phyloP scores from a whole-genome alignment of 2,329 filamentous ascomycete genomes.

The Colletotrichum sp. region DNA sequence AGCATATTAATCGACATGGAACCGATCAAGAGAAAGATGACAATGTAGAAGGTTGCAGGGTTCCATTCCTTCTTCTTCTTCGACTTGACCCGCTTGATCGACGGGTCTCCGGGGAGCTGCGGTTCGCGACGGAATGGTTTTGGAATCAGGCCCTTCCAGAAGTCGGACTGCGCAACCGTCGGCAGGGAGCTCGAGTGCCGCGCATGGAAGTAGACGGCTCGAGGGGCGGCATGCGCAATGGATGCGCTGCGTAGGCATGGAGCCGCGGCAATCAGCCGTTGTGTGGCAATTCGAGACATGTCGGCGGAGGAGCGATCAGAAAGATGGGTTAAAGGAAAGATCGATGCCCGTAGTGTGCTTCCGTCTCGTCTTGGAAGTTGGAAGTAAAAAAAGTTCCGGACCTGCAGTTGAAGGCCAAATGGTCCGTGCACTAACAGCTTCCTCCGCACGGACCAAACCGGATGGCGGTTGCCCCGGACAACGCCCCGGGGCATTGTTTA shows the following conservation, averaged over 20 bases:
- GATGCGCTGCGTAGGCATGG: neutral
- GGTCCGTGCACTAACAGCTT: slow-evolving; percentile 3
- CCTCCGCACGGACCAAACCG: neutral
- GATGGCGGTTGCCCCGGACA: slow-evolving; percentile 14
- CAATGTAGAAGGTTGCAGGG: slow-evolving; percentile 81
- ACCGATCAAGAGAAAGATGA: slow-evolving; percentile 86
- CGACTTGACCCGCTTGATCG: slow-evolving; percentile 37
- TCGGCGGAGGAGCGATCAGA: neutral
- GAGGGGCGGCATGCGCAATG: neutral
- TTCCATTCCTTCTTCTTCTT: slow-evolving; percentile 72
- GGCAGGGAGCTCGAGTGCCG: slow-evolving; percentile 47
- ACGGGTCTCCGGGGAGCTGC: slow-evolving; percentile 34
- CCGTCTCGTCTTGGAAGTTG: neutral
- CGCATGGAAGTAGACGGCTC: neutral
- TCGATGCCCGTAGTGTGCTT: neutral
- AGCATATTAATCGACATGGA: slow-evolving; percentile 97
- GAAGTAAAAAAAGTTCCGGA: neutral
- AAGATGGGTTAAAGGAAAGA: neutral
- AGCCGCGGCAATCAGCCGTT: slow-evolving; percentile 2
- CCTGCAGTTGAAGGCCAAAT: neutral
- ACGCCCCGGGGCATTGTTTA: slow-evolving; percentile 20
- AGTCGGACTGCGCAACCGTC: slow-evolving; percentile 60
- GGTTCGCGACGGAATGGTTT: slow-evolving; percentile 63
- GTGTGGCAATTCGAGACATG: slow-evolving; percentile 4
- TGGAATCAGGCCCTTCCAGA: slow-evolving; percentile 75